Evolutionary conservation across 441 rosid genomes (phyloP), one percentile per base, ranked within the genome.

Genomic region (Pelargonium australe): DNA sequence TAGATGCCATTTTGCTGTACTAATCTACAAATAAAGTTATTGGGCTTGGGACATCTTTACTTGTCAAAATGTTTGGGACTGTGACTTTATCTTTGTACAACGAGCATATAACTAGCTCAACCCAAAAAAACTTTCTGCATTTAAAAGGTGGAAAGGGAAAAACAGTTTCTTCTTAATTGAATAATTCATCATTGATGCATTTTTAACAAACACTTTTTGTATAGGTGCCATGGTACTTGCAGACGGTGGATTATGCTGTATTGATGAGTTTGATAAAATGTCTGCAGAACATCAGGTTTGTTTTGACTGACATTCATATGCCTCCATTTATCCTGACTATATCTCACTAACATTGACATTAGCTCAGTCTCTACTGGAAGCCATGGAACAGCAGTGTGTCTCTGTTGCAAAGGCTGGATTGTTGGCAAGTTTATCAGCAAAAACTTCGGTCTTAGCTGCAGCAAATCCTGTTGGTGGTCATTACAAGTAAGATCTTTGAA

Each of bases 381-480:
- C 99, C 77, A 95, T 92, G 99, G 99, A 95, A 76, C 99, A 95
- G 78, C 99, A 92, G 76, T 89, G 95, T 76, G 99, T 95, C 72
- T 95, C 99, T 73, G 94, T 95, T 63, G 98, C 99, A 67, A 95
- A 95, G 82, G 99, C 99, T 76, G 99, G 99, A 76, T 86, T 95
- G 67, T 90, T 92, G 55, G 99, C 99, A 63, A 95, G 96, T 84
- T 85, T 92, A 76, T 90, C 99, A 66, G 99, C 99, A 70, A 83
- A 98, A 72, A 95, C 98, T 79, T 87, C 99, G 45, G 85, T 95
- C 80, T 84, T 95, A 79, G 99, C 99, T 74, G 99, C 99, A 11
- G 99, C 99, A 78, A 95, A 95, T 80, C 99, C 99, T 73, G 97
- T 87, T 75, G 98, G 97, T 79, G 98, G 99, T 77, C 97, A 95